A percentile compares a stretch with the other conserved stretches of the same genome.
Evolutionary conservation across 2,329 filamentous ascomycete species (phyloP).

Genomic region (Penicillium nordicum): DNA sequence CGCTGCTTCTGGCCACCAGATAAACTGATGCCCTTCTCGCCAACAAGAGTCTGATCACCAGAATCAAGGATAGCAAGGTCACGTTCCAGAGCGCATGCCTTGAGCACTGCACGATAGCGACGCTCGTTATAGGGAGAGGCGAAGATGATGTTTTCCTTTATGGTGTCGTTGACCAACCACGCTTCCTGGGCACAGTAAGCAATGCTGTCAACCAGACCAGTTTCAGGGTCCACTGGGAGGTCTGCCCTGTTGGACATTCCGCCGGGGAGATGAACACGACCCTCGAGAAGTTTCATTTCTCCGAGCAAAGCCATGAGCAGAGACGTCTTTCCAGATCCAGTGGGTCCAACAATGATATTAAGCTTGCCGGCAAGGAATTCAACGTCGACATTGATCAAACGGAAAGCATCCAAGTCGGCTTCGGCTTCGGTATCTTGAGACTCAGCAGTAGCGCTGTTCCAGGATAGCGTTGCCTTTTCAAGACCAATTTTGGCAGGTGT

Average conservation of each 20-base stretch:
- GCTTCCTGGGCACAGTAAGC: constrained; percentile 96
- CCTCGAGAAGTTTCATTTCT: constrained; percentile 85
- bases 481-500: constrained; percentile 79
- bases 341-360: constrained; percentile 89
- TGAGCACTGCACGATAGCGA: constrained; percentile 82
- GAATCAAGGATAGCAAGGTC: constrained; percentile 89
- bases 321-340: constrained; percentile 92
- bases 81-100: constrained; percentile 84
- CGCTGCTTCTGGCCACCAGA: constrained; percentile 97
- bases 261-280: constrained; percentile 79
- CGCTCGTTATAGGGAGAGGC: constrained; percentile 74
- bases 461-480: constrained; percentile 78
- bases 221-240: constrained; percentile 73
- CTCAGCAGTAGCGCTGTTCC: constrained; percentile 62
- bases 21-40: constrained; percentile 94
- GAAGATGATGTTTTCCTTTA: constrained; percentile 95
- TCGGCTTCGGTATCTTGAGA: constrained; percentile 57
- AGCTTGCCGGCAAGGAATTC: constrained; percentile 81
- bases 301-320: constrained; percentile 92
- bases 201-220: constrained; percentile 82
- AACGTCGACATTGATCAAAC: constrained; percentile 76
- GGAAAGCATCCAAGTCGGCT: constrained; percentile 71
- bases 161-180: constrained; percentile 93
- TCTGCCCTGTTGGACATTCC: constrained; percentile 77
- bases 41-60: constrained; percentile 89